Base-by-base conservation (phyloP, 129 eudicot genomes). In the Gnaphalium uliginosum region DNA sequence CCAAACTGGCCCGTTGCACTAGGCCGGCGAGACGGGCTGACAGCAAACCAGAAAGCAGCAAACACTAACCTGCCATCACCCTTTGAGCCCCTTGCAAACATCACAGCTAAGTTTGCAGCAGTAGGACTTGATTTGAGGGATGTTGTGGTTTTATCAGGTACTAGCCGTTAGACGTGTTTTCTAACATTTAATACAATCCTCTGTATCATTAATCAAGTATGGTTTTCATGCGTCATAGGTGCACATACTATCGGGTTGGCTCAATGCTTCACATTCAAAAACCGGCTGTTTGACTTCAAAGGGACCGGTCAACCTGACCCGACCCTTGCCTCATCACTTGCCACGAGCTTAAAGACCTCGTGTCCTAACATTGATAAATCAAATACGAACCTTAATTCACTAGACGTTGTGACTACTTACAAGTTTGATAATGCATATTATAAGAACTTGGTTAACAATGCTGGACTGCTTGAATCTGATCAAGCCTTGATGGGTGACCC, bases 241-340 rank as follows among this genome's bases (percentile, higher is more conserved):
- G 97, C 85, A 30, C 97, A 91, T 58, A 91, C 97, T 4, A 83
- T 92, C 11, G 96, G 95, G 27, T 77, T 78, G 73, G 96, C 97
- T 76, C 97, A 86, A 83, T 94, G 90, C 86, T 87, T 87, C 83
- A 91, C 96, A 33, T 87, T 94, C 90, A 94, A 91, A 85, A 77
- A 88, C 58, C 81, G 99, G 70, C 83, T 94, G 14, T 90, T 85
- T 79, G 60, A 90, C 88, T 87, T 66, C 65, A 87, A 79, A 64
- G 92, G 89, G 22, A 75, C 95, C 0, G 97, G 97, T 5, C 84
- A 85, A 67, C 87, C 97, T 0, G 97, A 93, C 57, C 91, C 91
- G 1, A 67, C 79, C 10, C 86, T 94, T 1, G 89, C 91, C 48
- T 53, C 85, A 1, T 71, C 93, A 23, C 77, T 89, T 32, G 89